Conservation (phyloP, 1,139 yeast species). For the Kodamaea derodonti region DNA sequence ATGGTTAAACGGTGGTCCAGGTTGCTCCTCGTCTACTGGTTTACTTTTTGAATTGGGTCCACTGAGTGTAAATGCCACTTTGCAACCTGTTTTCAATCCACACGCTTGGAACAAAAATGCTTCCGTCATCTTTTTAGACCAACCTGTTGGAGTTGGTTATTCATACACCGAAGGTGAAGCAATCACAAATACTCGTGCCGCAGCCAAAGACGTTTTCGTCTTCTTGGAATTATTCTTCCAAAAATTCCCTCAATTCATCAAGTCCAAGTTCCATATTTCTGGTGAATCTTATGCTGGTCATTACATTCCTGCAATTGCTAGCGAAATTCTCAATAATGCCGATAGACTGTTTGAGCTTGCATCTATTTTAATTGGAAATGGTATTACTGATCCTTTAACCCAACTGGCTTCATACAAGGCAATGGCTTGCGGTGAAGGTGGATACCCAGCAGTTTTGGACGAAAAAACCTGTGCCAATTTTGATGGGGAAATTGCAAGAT, state of each 20-base stretch:
- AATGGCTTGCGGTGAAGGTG: constrained; percentile 85
- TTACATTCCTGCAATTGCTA: constrained; percentile 76
- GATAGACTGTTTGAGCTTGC: constrained; percentile 65
- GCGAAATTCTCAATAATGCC: constrained; percentile 62
- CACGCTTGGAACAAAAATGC: constrained; percentile 71
- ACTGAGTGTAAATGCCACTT: constrained; percentile 45
- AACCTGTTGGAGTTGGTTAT: constrained; percentile 76
- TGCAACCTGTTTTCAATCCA: constrained; percentile 55
- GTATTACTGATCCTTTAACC: constrained; percentile 70
- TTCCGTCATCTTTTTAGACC: constrained; percentile 65
- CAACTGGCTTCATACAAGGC: constrained; percentile 72
- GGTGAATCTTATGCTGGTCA: constrained; percentile 92
- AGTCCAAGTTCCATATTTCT: constrained; percentile 71
- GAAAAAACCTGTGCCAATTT: constrained; percentile 60
- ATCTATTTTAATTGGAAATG: constrained; percentile 79
- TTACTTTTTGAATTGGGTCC: constrained; percentile 68
- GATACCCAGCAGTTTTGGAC: constrained; percentile 60
- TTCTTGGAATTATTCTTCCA: constrained; percentile 75
- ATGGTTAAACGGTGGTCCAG: constrained; percentile 78
- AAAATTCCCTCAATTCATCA: constrained; percentile 60
- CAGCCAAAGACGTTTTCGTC: constrained; percentile 75
- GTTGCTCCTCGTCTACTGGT: constrained; percentile 68
- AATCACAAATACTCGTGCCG: constrained; percentile 61
- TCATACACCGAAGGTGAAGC: constrained; percentile 59
- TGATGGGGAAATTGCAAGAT: constrained; percentile 50